A percentile compares a stretch with the other conserved stretches of the same genome.
Conservation (phyloP, 257 asterid species). For the Prunella vulgaris region DNA sequence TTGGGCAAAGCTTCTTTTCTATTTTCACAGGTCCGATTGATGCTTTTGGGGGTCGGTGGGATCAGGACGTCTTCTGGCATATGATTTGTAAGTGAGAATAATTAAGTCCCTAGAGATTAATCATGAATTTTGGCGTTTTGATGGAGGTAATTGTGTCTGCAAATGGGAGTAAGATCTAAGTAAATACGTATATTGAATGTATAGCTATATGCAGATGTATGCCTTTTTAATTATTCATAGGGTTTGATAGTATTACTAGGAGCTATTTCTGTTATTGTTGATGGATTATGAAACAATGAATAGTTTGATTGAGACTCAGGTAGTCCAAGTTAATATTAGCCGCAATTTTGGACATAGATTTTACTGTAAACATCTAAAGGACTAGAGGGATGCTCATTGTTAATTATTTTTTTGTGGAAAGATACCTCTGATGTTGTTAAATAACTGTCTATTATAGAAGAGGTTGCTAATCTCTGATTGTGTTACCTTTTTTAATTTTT, state of each 20-base stretch:
- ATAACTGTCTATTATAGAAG: not conserved
- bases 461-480: slow-evolving; percentile 1
- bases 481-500: not conserved
- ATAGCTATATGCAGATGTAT: not conserved
- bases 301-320: not conserved
- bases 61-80: slow-evolving; percentile 20
- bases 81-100: slow-evolving; percentile 14
- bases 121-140: slow-evolving; percentile 7
- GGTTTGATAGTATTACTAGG: slow-evolving; percentile 1
- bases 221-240: not conserved
- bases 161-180: slow-evolving; percentile 30
- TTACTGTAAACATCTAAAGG: not conserved
- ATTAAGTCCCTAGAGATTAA: slow-evolving; percentile 17
- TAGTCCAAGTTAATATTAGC: not conserved
- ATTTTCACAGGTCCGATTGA: slow-evolving; percentile 11
- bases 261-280: not conserved
- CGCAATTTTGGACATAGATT: not conserved
- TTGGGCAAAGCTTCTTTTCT: slow-evolving; percentile 6
- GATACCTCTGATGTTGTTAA: not conserved
- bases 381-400: not conserved
- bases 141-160: slow-evolving; percentile 4
- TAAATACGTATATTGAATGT: not conserved
- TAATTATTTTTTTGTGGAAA: not conserved
- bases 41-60: slow-evolving; percentile 24
- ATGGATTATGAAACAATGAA: not conserved